Evolutionary conservation across 768 basidiomycete genomes (phyloP), one percentile per base, ranked within the genome.

Genomic region (Serendipita sp.): DNA sequence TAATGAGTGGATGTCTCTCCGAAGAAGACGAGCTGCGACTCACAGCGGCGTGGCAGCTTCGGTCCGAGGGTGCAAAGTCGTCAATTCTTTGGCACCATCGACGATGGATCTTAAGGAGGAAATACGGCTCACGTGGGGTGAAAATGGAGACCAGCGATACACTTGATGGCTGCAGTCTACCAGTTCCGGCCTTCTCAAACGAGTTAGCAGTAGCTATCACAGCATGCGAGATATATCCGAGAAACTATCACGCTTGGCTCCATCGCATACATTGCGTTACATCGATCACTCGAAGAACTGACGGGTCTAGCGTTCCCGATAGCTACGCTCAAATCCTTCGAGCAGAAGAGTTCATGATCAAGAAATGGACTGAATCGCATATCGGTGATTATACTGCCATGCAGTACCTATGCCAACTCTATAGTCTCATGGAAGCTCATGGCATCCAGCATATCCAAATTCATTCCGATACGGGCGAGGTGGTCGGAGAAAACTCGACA

Each of bases 241-340:
- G 87, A 13, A 88, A 88, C 69, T 88, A 88, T 69, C 81, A 84
- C 71, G 85, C 84, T 3, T 88, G 87, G 87, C 70, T 76, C 1
- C 83, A 88, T 68, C 81, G 84, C 69, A 75, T 75, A 53, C 78
- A 78, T 45, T 74, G 82, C 63, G 70, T 81, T 46, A 68, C 71
- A 1, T 63, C 73, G 40, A 69, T 74, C 43, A 27, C 52, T 1
- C 45, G 71, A 66, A 63, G 69, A 67, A 29, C 58, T 62, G 4
- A 60, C 52, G 45, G 13, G 34, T 52, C 67, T 62, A 64, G 69
- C 31, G 50, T 65, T 8, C 62, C 67, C 18, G 67, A 6, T 63
- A 64, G 15, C 68, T 74, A 75, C 64, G 45, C 74, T 48, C 58
- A 67, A 2, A 66, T 81, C 34, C 69, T 84, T 8, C 36, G 65